These are phyloP conservation scores for Phytophthora citrophthora DNA, from an alignment of 352 stramenopile genomes.

Conservation along the genomic window DNA sequence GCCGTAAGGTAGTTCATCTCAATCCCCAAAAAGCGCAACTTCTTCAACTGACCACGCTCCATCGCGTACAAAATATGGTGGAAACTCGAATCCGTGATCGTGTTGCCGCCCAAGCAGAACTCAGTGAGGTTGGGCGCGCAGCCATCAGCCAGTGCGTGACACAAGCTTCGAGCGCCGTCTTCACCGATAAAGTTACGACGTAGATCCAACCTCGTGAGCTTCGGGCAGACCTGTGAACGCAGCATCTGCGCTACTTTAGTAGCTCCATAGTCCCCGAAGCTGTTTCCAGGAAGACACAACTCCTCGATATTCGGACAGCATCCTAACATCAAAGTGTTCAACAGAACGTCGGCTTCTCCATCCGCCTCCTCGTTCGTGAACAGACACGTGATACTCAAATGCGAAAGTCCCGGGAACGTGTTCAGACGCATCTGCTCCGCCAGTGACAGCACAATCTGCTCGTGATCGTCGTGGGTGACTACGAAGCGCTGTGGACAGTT, in stretches of 20 bases:
- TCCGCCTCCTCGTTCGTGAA: conserved; percentile 90
- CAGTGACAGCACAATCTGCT: conserved; percentile 84
- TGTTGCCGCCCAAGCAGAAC: conserved; percentile 84
- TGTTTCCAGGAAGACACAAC: conserved; percentile 84
- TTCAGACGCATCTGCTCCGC: conserved; percentile 67
- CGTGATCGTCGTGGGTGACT: conserved; percentile 88
- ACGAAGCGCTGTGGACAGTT: conserved; percentile 89
- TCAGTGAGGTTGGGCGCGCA: conserved; percentile 72
- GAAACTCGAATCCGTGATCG: conserved; percentile 85
- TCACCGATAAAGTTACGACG: conserved; percentile 89
- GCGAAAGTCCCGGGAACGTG: conserved; percentile 60
- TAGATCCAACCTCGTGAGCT: conserved; percentile 81
- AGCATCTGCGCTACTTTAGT: conserved; percentile 86
- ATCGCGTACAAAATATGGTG: conserved; percentile 84
- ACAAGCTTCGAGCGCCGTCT: conserved; percentile 74
- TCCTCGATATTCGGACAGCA: conserved; percentile 81
- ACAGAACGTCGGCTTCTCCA: conserved; percentile 79
- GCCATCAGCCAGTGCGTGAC: conserved; percentile 72
- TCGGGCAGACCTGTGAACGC: conserved; percentile 73
- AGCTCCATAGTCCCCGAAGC: conserved; percentile 84
- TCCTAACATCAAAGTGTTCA: conserved; percentile 82
- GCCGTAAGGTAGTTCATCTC: conserved; percentile 88
- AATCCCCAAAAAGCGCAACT: conserved; percentile 79
- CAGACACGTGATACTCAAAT: conserved; percentile 76
- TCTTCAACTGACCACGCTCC: conserved; percentile 67